Percentiles rank a stretch among this genome's conserved stretches.
Evolutionary conservation across 2,329 filamentous ascomycete genomes (phyloP).

Genomic region (Chaetomium olivaceum): DNA sequence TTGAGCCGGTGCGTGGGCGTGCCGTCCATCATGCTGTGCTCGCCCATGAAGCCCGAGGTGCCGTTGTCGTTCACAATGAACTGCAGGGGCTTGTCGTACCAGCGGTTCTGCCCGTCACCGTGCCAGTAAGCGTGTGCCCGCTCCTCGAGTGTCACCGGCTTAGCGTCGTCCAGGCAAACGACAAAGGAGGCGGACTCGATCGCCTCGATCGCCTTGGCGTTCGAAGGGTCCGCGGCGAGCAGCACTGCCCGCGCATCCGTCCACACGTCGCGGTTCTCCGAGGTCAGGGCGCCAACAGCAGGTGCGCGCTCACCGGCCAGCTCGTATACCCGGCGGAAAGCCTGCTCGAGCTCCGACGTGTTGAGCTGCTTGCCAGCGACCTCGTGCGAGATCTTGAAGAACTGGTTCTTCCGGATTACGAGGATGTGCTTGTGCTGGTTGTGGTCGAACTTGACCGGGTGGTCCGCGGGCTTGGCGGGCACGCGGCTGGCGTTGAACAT

Average conservation of each 20-base stretch:
- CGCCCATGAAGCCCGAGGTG: conserved; percentile 94
- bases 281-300: conserved; percentile 80
- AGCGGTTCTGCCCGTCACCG: conserved; percentile 91
- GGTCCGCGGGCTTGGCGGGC: conserved; percentile 77
- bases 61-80: conserved; percentile 99
- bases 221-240: conserved; percentile 73
- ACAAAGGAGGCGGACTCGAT: conserved; percentile 90
- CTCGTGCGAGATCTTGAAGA: conserved; percentile 88
- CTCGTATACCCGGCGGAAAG: conserved; percentile 84
- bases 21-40: conserved; percentile 99
- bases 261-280: conserved; percentile 93
- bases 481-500: conserved; percentile 97
- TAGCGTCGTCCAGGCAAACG: conserved; percentile 88
- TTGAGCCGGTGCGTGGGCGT: conserved; percentile 96
- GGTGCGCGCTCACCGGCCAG: conserved; percentile 67
- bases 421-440: conserved; percentile 83
- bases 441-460: conserved; percentile 76
- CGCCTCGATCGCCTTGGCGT: conserved; percentile 73
- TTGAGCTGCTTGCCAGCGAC: conserved; percentile 82
- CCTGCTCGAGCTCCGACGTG: conserved; percentile 82
- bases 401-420: conserved; percentile 91
- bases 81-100: conserved; percentile 97
- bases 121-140: conserved; percentile 97
- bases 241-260: conserved; percentile 78
- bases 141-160: conserved; percentile 91